phyloP scores from a whole-genome alignment of 495 filamentous ascomycete species.

The Hyphodiscus hymeniophilus region DNA sequence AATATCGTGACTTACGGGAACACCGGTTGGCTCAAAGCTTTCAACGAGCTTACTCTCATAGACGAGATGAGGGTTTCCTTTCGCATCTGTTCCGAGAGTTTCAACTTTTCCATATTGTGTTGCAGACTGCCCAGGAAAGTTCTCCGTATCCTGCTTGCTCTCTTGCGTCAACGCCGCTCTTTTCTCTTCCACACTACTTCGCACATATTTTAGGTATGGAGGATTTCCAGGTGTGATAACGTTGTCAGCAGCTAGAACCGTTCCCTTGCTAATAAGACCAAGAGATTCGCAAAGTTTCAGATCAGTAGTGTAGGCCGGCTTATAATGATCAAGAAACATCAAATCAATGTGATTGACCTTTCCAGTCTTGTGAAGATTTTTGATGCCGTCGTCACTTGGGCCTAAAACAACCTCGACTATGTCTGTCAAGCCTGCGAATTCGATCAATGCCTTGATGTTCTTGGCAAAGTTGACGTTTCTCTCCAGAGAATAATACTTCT shows the following conservation, averaged over 20 bases:
- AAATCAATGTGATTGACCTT: background rate
- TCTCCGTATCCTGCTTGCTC: background rate
- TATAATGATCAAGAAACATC: constrained; percentile 2
- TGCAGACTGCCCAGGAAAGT: background rate
- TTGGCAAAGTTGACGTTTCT: background rate
- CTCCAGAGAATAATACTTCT: background rate
- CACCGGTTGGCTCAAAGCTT: no score
- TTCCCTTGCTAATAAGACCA: background rate
- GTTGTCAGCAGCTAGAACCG: background rate
- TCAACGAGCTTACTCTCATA: background rate
- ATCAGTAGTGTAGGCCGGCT: background rate
- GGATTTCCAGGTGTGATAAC: background rate
- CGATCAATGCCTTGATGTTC: background rate
- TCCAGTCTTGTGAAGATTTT: background rate
- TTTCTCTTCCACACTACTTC: constrained; percentile 2
- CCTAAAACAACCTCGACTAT: background rate
- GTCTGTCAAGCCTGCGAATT: background rate
- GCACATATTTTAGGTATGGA: background rate
- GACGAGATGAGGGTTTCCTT: background rate
- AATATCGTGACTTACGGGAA: no score
- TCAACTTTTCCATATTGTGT: background rate
- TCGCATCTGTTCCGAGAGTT: background rate
- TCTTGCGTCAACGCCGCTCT: background rate
- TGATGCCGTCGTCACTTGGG: background rate
- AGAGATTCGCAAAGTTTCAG: background rate